phyloP scores from a whole-genome alignment of 805 yeast species.

The Dipodascopsis uninucleata region DNA sequence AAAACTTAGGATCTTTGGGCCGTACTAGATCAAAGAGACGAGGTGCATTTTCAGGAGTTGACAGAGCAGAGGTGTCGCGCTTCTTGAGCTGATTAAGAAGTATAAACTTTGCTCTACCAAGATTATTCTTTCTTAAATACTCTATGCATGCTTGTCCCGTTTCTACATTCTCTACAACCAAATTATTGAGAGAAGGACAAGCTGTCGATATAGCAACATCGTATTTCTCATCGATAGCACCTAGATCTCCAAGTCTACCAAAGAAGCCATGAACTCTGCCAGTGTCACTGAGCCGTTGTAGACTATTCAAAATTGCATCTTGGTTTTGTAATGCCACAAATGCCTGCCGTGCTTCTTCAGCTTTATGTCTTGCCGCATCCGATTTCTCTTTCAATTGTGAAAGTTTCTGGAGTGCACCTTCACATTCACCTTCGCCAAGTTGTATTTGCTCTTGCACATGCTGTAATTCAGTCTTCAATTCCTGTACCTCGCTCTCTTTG shows the following conservation, averaged over 20 bases:
- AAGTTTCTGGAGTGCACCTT: slow-evolving; percentile 47
- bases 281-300: slow-evolving; percentile 64
- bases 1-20: slow-evolving; percentile 62
- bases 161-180: slow-evolving; percentile 80
- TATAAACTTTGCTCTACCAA: slow-evolving; percentile 88
- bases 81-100: slow-evolving; percentile 68
- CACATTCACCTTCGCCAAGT: slow-evolving; percentile 57
- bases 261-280: slow-evolving; percentile 78
- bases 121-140: slow-evolving; percentile 69
- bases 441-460: slow-evolving; percentile 52
- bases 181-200: slow-evolving; percentile 82
- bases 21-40: slow-evolving; percentile 79
- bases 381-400: slow-evolving; percentile 54
- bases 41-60: slow-evolving; percentile 72
- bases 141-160: slow-evolving; percentile 77
- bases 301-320: slow-evolving; percentile 65
- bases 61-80: slow-evolving; percentile 54
- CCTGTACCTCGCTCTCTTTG: slow-evolving; percentile 44
- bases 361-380: slow-evolving; percentile 53
- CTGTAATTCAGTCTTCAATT: slow-evolving; percentile 48
- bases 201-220: slow-evolving; percentile 96
- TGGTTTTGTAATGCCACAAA: slow-evolving; percentile 60
- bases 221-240: slow-evolving; percentile 80
- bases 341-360: slow-evolving; percentile 62
- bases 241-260: slow-evolving; percentile 77